A percentile compares a stretch with the other conserved stretches of the same genome.
Evolutionary conservation across 2,329 filamentous ascomycete species (phyloP).

Genomic region (Penicillium fuscoglaucum): DNA sequence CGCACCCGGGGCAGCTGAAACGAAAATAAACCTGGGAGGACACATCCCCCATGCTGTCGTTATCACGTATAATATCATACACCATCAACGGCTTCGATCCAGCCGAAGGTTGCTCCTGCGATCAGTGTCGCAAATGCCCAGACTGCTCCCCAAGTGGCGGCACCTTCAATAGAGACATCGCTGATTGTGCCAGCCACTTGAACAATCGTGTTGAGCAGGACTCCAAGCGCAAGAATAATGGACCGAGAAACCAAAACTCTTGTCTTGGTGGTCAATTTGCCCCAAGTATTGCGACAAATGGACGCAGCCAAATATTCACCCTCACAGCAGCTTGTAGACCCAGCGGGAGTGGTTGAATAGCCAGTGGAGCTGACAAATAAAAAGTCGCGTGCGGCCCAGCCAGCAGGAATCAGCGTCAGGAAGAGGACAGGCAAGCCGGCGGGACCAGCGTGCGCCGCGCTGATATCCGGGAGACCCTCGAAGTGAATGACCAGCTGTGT

Average conservation of each 20-base stretch:
- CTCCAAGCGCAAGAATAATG: slow-evolving; percentile 46
- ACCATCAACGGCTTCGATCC: slow-evolving; percentile 43
- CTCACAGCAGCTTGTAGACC: slow-evolving; percentile 61
- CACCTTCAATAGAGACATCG: slow-evolving; percentile 69
- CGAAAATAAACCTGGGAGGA: not conserved
- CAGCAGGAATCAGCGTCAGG: slow-evolving; percentile 64
- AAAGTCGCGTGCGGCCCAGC: slow-evolving; percentile 70
- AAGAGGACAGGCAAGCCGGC: slow-evolving; percentile 50
- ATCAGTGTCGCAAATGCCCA: slow-evolving; percentile 62
- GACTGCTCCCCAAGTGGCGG: slow-evolving; percentile 68
- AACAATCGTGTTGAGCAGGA: slow-evolving; percentile 59
- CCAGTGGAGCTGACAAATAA: slow-evolving; percentile 65
- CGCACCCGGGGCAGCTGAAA: not conserved
- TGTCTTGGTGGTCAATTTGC: slow-evolving; percentile 59
- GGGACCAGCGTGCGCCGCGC: slow-evolving; percentile 64
- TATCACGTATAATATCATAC: slow-evolving; percentile 24
- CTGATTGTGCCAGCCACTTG: slow-evolving; percentile 66
- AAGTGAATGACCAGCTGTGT: slow-evolving; percentile 74
- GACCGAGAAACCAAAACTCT: slow-evolving; percentile 68
- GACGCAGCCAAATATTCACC: slow-evolving; percentile 71
- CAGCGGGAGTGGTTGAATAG: slow-evolving; percentile 48
- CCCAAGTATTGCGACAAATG: slow-evolving; percentile 58
- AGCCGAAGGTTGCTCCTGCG: slow-evolving; percentile 37
- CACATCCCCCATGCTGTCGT: not conserved
- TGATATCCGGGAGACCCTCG: slow-evolving; percentile 66